phyloP scores from a whole-genome alignment of 164 flowering plant species.

The Nelumbo lutea region DNA sequence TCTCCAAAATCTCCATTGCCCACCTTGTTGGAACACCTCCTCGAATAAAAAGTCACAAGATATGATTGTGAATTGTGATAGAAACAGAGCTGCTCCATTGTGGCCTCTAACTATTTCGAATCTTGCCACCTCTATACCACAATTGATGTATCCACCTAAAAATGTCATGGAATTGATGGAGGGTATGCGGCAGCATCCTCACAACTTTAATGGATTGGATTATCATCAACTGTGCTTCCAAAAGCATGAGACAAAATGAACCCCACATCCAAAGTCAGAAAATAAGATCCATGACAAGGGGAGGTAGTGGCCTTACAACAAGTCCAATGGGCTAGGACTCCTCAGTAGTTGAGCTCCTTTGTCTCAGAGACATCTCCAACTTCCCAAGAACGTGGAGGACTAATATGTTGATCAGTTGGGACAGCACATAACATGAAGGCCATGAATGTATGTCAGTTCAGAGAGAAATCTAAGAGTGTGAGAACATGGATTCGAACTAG shows the following conservation, averaged over 20 bases:
- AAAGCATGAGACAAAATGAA: not conserved
- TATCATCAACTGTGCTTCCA: not conserved
- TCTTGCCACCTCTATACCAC: constrained; percentile 16
- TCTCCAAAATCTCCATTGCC: too few relatives aligned
- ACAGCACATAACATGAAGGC: not conserved
- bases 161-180: constrained; percentile 7
- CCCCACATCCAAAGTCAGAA: not conserved
- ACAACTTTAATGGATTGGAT: not conserved
- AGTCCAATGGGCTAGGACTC: not conserved
- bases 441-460: not conserved
- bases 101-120: constrained; percentile 5
- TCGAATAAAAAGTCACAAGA: not conserved
- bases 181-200: not conserved
- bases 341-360: too few relatives aligned
- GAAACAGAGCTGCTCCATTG: not conserved
- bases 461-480: constrained; percentile 1
- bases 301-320: too few relatives aligned
- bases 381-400: not conserved
- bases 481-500: constrained; percentile 6
- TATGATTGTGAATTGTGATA: not conserved
- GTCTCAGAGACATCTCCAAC: too few relatives aligned
- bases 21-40: too few relatives aligned
- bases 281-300: not conserved
- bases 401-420: not conserved
- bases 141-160: constrained; percentile 25